Percentiles rank a stretch among this genome's conserved stretches.
phyloP scores from a whole-genome alignment of 2,329 filamentous ascomycete genomes.

The Beauveria sp. region DNA sequence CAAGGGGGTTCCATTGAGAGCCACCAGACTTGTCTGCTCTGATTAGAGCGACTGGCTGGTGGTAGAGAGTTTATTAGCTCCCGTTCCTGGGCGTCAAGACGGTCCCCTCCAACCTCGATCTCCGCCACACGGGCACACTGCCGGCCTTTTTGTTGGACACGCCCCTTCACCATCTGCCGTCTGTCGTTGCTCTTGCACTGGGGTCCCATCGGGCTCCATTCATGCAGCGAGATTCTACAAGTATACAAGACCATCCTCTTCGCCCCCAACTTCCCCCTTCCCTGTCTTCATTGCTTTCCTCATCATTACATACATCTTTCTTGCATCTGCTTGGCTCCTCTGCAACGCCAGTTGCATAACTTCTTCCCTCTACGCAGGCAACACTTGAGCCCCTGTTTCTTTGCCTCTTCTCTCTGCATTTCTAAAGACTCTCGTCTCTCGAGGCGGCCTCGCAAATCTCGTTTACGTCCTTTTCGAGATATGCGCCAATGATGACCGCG shows the following conservation, averaged over 20 bases:
- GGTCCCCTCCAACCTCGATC: conserved; percentile 19
- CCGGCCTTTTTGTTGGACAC: conserved; percentile 32
- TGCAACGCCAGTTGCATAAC: not conserved
- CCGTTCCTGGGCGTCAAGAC: conserved; percentile 32
- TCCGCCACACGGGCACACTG: conserved; percentile 34
- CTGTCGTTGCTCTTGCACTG: conserved; percentile 9
- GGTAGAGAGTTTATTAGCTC: conserved; percentile 21
- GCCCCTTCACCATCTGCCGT: conserved; percentile 13
- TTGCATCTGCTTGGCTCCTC: not conserved
- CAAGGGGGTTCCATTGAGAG: conserved; percentile 7
- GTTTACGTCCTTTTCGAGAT: conserved; percentile 20
- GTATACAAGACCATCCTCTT: conserved; percentile 12
- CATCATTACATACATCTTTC: conserved; percentile 2
- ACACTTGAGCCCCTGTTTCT: not conserved
- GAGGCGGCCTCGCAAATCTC: not conserved
- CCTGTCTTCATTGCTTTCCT: conserved; percentile 6
- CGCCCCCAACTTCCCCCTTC: conserved; percentile 10
- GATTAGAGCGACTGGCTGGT: conserved; percentile 6
- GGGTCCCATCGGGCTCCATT: conserved; percentile 12
- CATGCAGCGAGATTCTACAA: conserved; percentile 13
- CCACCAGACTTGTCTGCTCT: conserved; percentile 7
- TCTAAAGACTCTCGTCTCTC: not conserved
- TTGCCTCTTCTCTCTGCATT: not conserved
- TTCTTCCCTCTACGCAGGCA: not conserved
- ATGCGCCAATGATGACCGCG: conserved; percentile 55